Conservation (phyloP, 169 alveolate species). For the Amoebophrya sp. region DNA sequence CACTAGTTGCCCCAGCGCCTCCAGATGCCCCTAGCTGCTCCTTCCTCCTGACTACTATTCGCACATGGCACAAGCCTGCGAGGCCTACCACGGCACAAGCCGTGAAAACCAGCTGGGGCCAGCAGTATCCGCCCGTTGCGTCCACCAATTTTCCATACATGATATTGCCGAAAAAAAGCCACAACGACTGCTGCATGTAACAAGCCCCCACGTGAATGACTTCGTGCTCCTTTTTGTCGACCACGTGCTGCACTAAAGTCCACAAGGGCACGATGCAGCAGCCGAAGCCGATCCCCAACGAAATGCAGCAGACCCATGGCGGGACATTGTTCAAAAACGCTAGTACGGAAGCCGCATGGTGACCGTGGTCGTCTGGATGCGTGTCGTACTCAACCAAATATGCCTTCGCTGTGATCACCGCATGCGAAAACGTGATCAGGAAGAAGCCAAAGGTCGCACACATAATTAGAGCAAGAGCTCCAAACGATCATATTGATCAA, state of each 20-base stretch:
- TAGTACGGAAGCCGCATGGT: not conserved
- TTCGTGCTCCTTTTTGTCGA: not conserved
- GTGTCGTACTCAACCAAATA: not conserved
- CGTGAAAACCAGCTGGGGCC: not conserved
- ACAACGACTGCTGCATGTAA: conserved; percentile 21
- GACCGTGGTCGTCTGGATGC: not conserved
- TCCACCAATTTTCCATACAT: not conserved
- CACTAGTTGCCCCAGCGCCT: too few species aligned
- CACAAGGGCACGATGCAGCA: conserved; percentile 14
- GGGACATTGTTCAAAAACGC: not conserved
- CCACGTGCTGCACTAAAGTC: not conserved
- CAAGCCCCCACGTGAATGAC: not conserved
- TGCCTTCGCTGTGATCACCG: not conserved
- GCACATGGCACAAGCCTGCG: too few species aligned
- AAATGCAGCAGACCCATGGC: not conserved
- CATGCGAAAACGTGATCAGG: not conserved
- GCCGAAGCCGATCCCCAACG: not conserved
- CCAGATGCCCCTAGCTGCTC: too few species aligned
- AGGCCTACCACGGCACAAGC: not conserved
- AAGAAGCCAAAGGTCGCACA: not conserved
- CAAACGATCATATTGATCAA: too few species aligned
- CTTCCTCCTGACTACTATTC: too few species aligned
- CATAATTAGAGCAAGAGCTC: too few species aligned
- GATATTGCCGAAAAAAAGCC: not conserved
- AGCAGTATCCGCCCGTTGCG: not conserved